Evolutionary conservation across 108 stramenopile species (phyloP), one percentile per base, ranked within the genome.

Genomic region (Seminavis robusta): DNA sequence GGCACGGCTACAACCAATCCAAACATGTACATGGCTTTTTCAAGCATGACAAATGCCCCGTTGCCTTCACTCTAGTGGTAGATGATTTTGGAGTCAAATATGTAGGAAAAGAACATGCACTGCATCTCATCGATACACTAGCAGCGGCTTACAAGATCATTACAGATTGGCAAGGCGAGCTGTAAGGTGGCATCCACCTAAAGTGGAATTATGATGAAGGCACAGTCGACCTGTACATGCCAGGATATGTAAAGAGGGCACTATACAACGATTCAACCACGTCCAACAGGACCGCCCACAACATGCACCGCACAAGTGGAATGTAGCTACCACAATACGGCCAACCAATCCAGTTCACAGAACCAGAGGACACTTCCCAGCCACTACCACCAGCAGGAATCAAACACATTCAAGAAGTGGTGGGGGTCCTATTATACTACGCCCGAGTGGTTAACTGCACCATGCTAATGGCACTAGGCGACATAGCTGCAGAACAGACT

Each of bases 171-270:
- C 42, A 24, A 30, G 65, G 56, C 19, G 26, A 33, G 9, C 24
- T 60, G 15, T 77, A 59, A 62, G 55, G 52, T 29, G 66, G 68
- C 19, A 37, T 71, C 37, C 20, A 29, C 10, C 32, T 77, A 51
- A 40, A 53, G 19, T 71, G 73, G 78, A 43, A 79, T 32, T 73
- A 79, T 56, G 19, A 48, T 21, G 40, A 23, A 11, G 23, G 69
- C n/a, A 17, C 47, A 19, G 58, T 59, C 10, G 60, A 66, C 36
- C 25, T 67, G 20, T 73, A 66, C 15, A 67, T 63, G 65, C 67
- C 66, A 43, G 65, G 29, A 6, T 76, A 59, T 33, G 63, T 69
- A 9, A 8, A 52, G 34, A 66, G 47, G 36, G 65, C 61, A 5
- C 43, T 79, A 5, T n/a, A 7, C 36, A 29, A 9, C 21, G 34